Evolutionary conservation across 176 grass and related monocot genomes (phyloP).

Genomic region (Ensete glaucum): DNA sequence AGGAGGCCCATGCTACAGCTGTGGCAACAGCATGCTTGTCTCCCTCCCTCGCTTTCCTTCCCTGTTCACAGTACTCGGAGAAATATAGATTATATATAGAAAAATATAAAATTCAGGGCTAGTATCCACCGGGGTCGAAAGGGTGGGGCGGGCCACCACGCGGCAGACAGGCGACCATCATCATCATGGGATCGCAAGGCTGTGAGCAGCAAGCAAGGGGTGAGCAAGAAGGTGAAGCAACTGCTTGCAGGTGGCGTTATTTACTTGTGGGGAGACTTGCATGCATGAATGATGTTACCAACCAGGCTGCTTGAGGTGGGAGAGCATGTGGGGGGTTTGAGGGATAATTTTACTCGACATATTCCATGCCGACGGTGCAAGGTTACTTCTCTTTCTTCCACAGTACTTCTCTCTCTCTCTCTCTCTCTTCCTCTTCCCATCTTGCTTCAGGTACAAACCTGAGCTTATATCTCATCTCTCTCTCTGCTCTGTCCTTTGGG

Average conservation of each 20-base stretch:
- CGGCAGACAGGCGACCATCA: background rate
- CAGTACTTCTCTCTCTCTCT: background rate
- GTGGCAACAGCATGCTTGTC: constrained; percentile 20
- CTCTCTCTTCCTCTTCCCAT: background rate
- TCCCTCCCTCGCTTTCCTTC: background rate
- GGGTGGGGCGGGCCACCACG: background rate
- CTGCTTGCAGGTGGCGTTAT: background rate
- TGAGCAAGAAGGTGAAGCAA: background rate
- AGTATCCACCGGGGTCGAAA: background rate
- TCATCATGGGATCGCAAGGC: too few relatives aligned
- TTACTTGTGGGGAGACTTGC: background rate
- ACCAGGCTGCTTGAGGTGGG: background rate
- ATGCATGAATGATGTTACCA: background rate
- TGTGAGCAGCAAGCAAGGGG: background rate
- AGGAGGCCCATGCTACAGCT: constrained; percentile 17
- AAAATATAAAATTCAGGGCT: background rate
- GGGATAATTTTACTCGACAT: background rate
- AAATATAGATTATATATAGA: too few relatives aligned
- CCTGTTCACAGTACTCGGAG: background rate
- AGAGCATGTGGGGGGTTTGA: background rate
- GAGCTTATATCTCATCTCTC: background rate
- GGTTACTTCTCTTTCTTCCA: too few relatives aligned
- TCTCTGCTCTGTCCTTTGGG: constrained; percentile 4
- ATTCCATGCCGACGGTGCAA: background rate
- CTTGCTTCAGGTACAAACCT: too few relatives aligned